These are phyloP conservation scores for Lavandula angustifolia DNA, from an alignment of 257 asterid genomes.

Conservation along the genomic window DNA sequence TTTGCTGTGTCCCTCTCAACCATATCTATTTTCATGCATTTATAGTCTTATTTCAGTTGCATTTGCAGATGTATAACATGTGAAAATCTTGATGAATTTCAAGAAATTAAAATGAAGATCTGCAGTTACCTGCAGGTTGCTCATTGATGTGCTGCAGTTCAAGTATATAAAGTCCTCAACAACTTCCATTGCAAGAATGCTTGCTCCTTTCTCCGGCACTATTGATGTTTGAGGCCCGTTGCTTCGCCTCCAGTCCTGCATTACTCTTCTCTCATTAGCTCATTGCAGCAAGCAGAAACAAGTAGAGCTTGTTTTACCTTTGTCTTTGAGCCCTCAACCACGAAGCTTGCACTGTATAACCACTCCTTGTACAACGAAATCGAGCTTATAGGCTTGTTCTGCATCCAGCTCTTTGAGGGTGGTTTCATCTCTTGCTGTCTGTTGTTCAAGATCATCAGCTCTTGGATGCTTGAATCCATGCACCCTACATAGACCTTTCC, in stretches of 20 bases:
- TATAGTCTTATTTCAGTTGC: neutral
- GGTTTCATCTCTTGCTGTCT: constrained; percentile 76
- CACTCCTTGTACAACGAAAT: constrained; percentile 71
- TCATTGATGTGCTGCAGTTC: constrained; percentile 60
- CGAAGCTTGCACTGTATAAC: constrained; percentile 61
- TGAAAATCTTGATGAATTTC: neutral
- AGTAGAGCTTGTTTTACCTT: constrained; percentile 47
- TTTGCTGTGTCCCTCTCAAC: constrained; percentile 88
- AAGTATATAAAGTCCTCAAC: constrained; percentile 89
- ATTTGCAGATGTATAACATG: too few relatives aligned
- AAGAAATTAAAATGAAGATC: neutral
- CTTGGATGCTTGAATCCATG: constrained; percentile 82
- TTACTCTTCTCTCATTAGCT: constrained; percentile 30
- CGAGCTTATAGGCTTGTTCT: constrained; percentile 69
- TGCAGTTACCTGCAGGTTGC: constrained; percentile 69
- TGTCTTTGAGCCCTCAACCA: constrained; percentile 67
- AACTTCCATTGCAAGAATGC: constrained; percentile 77
- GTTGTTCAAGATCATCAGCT: constrained; percentile 54
- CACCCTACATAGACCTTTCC: constrained; percentile 88
- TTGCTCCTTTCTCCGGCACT: constrained; percentile 63
- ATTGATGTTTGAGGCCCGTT: constrained; percentile 59
- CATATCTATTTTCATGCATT: constrained; percentile 50
- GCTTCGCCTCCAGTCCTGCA: constrained; percentile 84
- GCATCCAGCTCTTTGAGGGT: constrained; percentile 78
- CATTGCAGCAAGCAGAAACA: neutral